These are phyloP conservation scores for Cephalotrichum gorgonifer DNA, from an alignment of 2,329 filamentous ascomycete species.

Conservation along the genomic window DNA sequence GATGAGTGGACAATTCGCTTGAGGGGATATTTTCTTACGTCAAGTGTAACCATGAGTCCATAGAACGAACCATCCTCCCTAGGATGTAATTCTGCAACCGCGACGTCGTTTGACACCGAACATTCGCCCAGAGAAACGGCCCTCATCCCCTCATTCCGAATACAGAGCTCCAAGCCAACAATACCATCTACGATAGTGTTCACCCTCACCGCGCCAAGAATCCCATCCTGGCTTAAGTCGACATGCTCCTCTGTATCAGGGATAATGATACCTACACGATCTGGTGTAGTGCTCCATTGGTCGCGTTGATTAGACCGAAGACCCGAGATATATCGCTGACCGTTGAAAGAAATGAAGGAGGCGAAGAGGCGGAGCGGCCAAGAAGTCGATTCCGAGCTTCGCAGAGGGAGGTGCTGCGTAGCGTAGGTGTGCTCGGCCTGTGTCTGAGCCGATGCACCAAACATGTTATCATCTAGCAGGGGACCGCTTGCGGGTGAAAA, in stretches of 20 bases:
- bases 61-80: neutral
- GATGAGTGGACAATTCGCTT: neutral
- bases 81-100: neutral
- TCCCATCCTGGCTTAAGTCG: neutral
- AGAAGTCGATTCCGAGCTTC: neutral
- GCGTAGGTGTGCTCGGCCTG: neutral
- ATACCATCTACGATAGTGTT: neutral
- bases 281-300: neutral
- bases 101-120: neutral
- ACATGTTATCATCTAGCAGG: too few species aligned
- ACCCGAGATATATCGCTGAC: neutral
- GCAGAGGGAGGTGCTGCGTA: neutral
- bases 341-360: neutral
- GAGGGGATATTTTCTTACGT: neutral
- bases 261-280: neutral
- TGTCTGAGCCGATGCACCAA: neutral
- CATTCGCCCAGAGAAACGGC: neutral
- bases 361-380: neutral
- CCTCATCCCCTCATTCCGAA: neutral
- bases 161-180: neutral
- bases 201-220: neutral
- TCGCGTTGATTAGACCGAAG: neutral
- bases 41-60: neutral
- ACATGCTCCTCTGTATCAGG: neutral
- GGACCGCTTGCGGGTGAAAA: too few species aligned